These are phyloP conservation scores for Aspergillus bombycis DNA, from an alignment of 2,329 filamentous ascomycete species.

Conservation along the genomic window DNA sequence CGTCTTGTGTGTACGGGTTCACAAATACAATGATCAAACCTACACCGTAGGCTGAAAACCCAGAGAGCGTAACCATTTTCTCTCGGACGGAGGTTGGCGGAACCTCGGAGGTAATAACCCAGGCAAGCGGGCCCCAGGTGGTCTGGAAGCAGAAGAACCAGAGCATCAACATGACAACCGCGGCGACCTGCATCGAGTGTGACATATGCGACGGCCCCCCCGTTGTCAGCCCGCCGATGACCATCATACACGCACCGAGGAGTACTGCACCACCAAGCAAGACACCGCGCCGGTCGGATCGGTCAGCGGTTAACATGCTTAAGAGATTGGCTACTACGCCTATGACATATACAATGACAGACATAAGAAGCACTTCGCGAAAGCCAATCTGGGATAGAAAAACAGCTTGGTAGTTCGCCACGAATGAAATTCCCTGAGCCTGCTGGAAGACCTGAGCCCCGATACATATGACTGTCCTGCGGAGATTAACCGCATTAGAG, in stretches of 20 bases:
- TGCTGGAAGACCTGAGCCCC: conserved; percentile 11
- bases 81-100: conserved; percentile 31
- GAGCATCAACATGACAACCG: conserved; percentile 18
- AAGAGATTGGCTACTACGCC: not conserved
- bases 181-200: not conserved
- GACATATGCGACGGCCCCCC: not conserved
- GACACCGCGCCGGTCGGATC: not conserved
- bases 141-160: conserved; percentile 20
- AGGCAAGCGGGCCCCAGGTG: conserved; percentile 26
- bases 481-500: not conserved
- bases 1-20: conserved; percentile 34
- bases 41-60: conserved; percentile 30
- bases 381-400: conserved; percentile 17
- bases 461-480: conserved; percentile 1
- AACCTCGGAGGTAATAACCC: conserved; percentile 35
- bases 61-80: conserved; percentile 31
- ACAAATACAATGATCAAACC: conserved; percentile 33
- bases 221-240: not conserved
- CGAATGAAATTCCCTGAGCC: conserved; percentile 10
- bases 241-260: not conserved
- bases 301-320: not conserved
- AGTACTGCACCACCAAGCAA: not conserved
- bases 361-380: conserved; percentile 9
- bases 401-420: conserved; percentile 18
- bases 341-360: conserved; percentile 7